Evolutionary conservation across 495 filamentous ascomycete species (phyloP).

Genomic region (Mytilinidion resinicola): DNA sequence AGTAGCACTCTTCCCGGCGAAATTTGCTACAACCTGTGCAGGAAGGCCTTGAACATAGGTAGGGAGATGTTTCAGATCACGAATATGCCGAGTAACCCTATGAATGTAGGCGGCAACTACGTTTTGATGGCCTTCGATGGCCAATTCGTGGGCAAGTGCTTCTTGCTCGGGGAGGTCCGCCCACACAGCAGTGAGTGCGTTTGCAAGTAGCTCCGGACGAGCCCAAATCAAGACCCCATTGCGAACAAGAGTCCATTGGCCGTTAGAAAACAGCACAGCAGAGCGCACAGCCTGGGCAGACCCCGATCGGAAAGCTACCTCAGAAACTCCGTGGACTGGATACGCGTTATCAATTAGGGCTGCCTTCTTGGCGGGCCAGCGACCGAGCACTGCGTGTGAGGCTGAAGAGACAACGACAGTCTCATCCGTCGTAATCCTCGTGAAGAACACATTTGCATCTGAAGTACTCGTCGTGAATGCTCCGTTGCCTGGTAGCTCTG

Average conservation of each 20-base stretch:
- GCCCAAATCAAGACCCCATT: conserved; percentile 78
- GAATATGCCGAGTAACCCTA: conserved; percentile 71
- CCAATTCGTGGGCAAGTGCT: conserved; percentile 68
- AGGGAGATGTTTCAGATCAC: conserved; percentile 75
- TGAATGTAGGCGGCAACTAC: conserved; percentile 76
- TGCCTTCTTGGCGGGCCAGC: conserved; percentile 51
- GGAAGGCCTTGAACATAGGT: conserved; percentile 49
- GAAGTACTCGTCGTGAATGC: conserved; percentile 72
- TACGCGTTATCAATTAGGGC: conserved; percentile 15
- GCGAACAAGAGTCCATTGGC: conserved; percentile 77
- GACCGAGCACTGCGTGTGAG: conserved; percentile 66
- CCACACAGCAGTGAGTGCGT: conserved; percentile 69
- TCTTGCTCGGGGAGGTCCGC: conserved; percentile 62
- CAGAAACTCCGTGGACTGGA: conserved; percentile 65
- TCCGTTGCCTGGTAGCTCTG: conserved; percentile 59
- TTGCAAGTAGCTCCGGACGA: conserved; percentile 72
- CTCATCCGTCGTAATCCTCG: conserved; percentile 65
- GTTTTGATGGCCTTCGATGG: conserved; percentile 80
- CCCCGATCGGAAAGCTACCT: conserved; percentile 64
- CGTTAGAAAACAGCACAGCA: conserved; percentile 58
- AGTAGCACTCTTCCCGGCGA: conserved; percentile 48
- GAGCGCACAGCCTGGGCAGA: conserved; percentile 69
- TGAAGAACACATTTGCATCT: conserved; percentile 82
- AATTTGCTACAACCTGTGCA: conserved; percentile 54
- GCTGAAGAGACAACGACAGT: conserved; percentile 65